Evolutionary conservation across 1,139 yeast genomes (phyloP).

Genomic region (Meyerozyma carpophila): DNA sequence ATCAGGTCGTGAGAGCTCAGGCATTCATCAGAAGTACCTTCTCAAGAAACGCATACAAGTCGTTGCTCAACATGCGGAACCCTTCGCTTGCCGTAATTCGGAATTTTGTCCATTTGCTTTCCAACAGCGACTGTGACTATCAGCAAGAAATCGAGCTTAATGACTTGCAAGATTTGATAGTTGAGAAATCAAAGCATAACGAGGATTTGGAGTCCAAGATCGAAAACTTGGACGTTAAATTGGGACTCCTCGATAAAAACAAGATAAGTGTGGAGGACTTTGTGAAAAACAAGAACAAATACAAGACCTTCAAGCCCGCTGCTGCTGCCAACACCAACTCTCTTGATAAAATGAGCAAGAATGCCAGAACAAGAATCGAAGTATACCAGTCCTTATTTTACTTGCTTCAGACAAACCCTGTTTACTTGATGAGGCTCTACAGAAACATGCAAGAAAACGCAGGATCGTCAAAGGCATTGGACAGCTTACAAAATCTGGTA

Average conservation of each 20-base stretch:
- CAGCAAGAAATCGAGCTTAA: slow-evolving; percentile 73
- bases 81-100: slow-evolving; percentile 78
- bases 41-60: slow-evolving; percentile 69
- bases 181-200: slow-evolving; percentile 57
- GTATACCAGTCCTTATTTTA: slow-evolving; percentile 75
- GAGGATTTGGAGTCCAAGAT: slow-evolving; percentile 69
- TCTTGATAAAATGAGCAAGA: slow-evolving; percentile 29
- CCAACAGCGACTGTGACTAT: slow-evolving; percentile 70
- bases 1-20: slow-evolving; percentile 65
- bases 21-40: slow-evolving; percentile 64
- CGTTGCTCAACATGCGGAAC: slow-evolving; percentile 60
- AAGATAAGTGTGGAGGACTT: slow-evolving; percentile 77
- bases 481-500: slow-evolving; percentile 43
- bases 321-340: slow-evolving; percentile 14
- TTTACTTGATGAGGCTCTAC: slow-evolving; percentile 56
- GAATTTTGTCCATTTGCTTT: slow-evolving; percentile 70
- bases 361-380: slow-evolving; percentile 44
- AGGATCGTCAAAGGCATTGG: slow-evolving; percentile 16
- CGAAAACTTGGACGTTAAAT: slow-evolving; percentile 76
- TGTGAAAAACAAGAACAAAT: slow-evolving; percentile 47
- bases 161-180: slow-evolving; percentile 60
- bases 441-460: slow-evolving; percentile 16
- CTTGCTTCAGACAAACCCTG: slow-evolving; percentile 79
- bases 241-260: slow-evolving; percentile 71
- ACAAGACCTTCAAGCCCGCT: slow-evolving; percentile 17